Percentiles rank a stretch among this genome's conserved stretches.
phyloP scores from a whole-genome alignment of 179 eudicot genomes.

The Beta corolliflora region DNA sequence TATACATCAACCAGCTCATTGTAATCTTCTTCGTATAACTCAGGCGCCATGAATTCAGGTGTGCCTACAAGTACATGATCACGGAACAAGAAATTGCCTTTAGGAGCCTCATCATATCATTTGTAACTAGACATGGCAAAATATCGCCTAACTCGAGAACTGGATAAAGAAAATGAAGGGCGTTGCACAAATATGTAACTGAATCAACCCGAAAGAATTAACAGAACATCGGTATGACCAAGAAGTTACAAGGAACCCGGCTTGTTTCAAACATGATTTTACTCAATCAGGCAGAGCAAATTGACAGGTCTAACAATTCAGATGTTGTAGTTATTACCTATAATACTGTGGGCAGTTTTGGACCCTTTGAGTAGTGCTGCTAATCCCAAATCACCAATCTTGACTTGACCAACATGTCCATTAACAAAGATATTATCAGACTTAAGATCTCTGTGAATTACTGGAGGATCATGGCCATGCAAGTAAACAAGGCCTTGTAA shows the following conservation, averaged over 20 bases:
- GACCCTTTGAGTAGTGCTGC: conserved; percentile 63
- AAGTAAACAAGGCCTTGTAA: conserved; percentile 59
- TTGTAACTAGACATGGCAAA: too few relatives aligned
- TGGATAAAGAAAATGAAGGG: not conserved
- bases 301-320: not conserved
- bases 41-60: conserved; percentile 76
- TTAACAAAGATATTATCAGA: conserved; percentile 74
- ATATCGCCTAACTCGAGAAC: too few relatives aligned
- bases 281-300: not conserved
- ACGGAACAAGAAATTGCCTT: not conserved
- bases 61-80: conserved; percentile 37
- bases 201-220: too few relatives aligned
- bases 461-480: conserved; percentile 69
- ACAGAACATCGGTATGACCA: too few relatives aligned
- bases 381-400: conserved; percentile 74
- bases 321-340: conserved; percentile 36
- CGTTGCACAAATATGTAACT: too few relatives aligned
- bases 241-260: too few relatives aligned
- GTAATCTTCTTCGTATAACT: conserved; percentile 60
- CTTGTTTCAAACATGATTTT: too few relatives aligned
- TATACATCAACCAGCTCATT: conserved; percentile 63
- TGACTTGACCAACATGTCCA: conserved; percentile 73
- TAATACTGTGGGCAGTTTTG: conserved; percentile 61
- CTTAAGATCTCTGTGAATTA: conserved; percentile 68
- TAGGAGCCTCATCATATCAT: not conserved